Evolutionary conservation across 805 yeast genomes (phyloP).

Genomic region (Saccharomycopsis oosterbeekiorum): DNA sequence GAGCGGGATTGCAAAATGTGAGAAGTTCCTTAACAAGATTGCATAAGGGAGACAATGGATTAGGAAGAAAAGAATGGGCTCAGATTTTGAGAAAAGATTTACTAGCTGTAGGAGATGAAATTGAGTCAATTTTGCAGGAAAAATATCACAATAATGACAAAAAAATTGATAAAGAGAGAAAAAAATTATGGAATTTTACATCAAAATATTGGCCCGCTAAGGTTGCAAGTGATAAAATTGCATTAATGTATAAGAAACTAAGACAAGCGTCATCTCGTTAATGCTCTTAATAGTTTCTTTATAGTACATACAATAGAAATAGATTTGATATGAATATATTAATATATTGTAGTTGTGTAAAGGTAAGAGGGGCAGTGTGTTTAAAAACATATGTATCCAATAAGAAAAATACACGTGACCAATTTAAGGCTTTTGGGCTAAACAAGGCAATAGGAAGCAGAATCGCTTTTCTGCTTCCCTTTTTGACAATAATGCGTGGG

Average conservation of each 20-base stretch:
- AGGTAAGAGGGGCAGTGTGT: neutral
- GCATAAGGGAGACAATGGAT: conserved; percentile 61
- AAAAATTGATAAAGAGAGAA: conserved; percentile 34
- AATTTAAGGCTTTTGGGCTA: neutral
- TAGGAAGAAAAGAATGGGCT: conserved; percentile 73
- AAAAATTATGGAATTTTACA: conserved; percentile 79
- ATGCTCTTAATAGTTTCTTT: neutral
- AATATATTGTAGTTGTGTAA: neutral
- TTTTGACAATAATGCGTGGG: too few relatives aligned
- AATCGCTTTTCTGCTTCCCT: too few relatives aligned
- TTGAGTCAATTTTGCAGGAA: conserved; percentile 32
- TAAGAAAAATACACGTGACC: neutral
- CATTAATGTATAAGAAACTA: conserved; percentile 65
- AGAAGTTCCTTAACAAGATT: conserved; percentile 55
- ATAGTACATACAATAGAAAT: neutral
- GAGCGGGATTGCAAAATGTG: conserved; percentile 52
- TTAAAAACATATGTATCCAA: neutral
- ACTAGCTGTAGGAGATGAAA: conserved; percentile 64
- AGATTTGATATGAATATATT: neutral
- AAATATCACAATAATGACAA: conserved; percentile 12
- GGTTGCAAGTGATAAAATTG: conserved; percentile 64
- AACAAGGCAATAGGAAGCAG: too few relatives aligned
- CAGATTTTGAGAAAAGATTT: conserved; percentile 57
- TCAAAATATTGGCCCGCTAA: conserved; percentile 80
- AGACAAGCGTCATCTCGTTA: conserved; percentile 21